phyloP scores from a whole-genome alignment of 225 moss, liverwort and hornwort genomes.

The Antitrichia curtipendula region DNA sequence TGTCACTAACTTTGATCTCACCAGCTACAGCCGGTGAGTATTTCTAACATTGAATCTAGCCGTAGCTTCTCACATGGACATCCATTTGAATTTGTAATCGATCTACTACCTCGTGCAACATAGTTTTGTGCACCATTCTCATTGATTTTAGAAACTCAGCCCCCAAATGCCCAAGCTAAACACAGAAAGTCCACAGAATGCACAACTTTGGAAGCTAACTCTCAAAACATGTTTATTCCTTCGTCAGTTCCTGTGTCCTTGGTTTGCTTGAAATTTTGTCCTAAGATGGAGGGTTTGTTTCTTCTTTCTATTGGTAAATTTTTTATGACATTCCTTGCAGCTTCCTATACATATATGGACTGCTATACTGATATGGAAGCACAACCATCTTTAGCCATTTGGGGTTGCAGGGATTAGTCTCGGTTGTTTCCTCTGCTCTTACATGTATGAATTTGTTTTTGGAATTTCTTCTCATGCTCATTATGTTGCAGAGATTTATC shows the following conservation, averaged over 20 bases:
- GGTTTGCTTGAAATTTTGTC: background rate
- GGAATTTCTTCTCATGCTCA: background rate
- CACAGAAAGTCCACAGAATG: background rate
- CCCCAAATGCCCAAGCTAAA: background rate
- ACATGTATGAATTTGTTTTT: background rate
- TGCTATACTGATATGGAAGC: background rate
- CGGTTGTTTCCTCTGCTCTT: background rate
- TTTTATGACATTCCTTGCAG: background rate
- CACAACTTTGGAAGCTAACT: background rate
- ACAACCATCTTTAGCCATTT: background rate
- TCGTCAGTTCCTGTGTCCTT: background rate
- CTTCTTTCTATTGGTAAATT: background rate
- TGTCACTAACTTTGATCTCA: slow-evolving; percentile 36
- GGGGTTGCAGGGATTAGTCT: background rate
- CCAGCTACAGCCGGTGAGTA: slow-evolving; percentile 17
- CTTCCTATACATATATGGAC: background rate
- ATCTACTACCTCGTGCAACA: background rate
- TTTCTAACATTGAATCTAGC: background rate
- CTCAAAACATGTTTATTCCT: background rate
- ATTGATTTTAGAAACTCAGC: background rate
- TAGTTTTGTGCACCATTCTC: background rate
- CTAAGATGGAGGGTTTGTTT: background rate
- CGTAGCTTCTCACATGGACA: background rate
- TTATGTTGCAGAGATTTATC: background rate
- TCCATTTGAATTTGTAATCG: background rate